Conservation (phyloP, 345 rosid species). For the Lumnitzera littorea region DNA sequence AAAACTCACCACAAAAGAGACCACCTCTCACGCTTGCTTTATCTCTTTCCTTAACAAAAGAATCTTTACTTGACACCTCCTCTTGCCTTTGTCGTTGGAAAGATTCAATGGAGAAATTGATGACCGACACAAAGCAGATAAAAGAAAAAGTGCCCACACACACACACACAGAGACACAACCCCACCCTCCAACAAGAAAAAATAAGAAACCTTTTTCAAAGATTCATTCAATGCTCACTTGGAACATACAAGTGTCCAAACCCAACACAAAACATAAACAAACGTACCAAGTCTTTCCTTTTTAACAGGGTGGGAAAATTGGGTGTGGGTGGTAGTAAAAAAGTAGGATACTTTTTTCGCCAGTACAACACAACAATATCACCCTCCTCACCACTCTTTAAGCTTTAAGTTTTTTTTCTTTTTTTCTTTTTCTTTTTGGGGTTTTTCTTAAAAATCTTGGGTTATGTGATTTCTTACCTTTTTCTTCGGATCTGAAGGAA, state of each 20-base stretch:
- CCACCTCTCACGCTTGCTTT: background rate
- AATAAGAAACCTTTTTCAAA: constrained; percentile 4
- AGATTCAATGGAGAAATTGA: constrained; percentile 39
- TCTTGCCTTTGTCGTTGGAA: constrained; percentile 11
- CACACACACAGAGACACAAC: constrained; percentile 9
- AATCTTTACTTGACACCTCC: constrained; percentile 2
- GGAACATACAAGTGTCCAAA: constrained; percentile 11
- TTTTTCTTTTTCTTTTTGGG: background rate
- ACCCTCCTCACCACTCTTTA: background rate
- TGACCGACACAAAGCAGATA: constrained; percentile 36
- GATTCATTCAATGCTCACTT: constrained; percentile 18
- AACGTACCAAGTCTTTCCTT: background rate
- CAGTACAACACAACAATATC: background rate
- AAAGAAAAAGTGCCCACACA: constrained; percentile 13
- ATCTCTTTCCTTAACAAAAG: constrained; percentile 1
- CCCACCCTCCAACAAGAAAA: background rate
- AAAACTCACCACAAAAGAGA: background rate
- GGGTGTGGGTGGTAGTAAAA: constrained; percentile 2
- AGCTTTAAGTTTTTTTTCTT: background rate
- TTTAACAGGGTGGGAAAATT: background rate
- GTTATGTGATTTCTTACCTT: constrained; percentile 25
- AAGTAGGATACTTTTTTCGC: constrained; percentile 1
- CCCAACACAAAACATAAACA: constrained; percentile 6
- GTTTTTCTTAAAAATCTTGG: background rate
- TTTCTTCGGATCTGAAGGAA: constrained; percentile 65